Conservation (phyloP, 495 filamentous ascomycete genomes). For the Aspergillus biplanus region DNA sequence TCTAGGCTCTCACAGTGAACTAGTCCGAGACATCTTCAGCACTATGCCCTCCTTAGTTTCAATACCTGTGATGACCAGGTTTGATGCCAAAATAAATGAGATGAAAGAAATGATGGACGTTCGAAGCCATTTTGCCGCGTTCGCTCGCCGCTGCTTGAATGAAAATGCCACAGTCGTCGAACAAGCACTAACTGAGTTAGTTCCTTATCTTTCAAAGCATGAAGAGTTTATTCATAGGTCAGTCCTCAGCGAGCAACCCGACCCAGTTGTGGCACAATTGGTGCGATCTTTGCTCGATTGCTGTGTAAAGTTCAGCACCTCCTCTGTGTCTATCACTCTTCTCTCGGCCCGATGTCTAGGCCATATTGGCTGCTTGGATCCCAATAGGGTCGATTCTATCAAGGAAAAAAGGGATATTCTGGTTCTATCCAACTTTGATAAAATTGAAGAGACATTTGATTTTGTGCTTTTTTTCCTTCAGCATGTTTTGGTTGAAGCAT, state of each 20-base stretch:
- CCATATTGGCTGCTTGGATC: slow-evolving; percentile 86
- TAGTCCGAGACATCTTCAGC: slow-evolving; percentile 66
- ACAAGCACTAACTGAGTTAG: slow-evolving; percentile 76
- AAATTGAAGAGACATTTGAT: slow-evolving; percentile 76
- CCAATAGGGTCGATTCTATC: slow-evolving; percentile 81
- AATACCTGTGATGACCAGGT: slow-evolving; percentile 68
- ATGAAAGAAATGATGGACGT: slow-evolving; percentile 64
- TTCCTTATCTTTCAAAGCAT: slow-evolving; percentile 68
- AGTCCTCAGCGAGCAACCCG: slow-evolving; percentile 83
- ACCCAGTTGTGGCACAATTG: slow-evolving; percentile 70
- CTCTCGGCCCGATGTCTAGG: slow-evolving; percentile 81
- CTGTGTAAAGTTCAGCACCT: slow-evolving; percentile 74
- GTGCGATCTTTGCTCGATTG: slow-evolving; percentile 81
- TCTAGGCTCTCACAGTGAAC: slow-evolving; percentile 57
- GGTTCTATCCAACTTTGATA: slow-evolving; percentile 81
- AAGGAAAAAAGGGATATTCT: slow-evolving; percentile 79
- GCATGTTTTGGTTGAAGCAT: slow-evolving; percentile 85
- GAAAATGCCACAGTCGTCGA: slow-evolving; percentile 84
- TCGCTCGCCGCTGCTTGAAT: slow-evolving; percentile 71
- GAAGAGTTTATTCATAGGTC: slow-evolving; percentile 82
- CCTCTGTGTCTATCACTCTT: slow-evolving; percentile 64
- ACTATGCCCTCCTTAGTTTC: slow-evolving; percentile 77
- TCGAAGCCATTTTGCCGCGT: slow-evolving; percentile 66
- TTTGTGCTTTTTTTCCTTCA: slow-evolving; percentile 86
- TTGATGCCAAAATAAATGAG: slow-evolving; percentile 63